Percentiles rank a stretch among this genome's conserved stretches.
These are phyloP conservation scores for Pestalotiopsis sp. DNA, from an alignment of 2,329 filamentous ascomycete genomes.

Conservation along the genomic window DNA sequence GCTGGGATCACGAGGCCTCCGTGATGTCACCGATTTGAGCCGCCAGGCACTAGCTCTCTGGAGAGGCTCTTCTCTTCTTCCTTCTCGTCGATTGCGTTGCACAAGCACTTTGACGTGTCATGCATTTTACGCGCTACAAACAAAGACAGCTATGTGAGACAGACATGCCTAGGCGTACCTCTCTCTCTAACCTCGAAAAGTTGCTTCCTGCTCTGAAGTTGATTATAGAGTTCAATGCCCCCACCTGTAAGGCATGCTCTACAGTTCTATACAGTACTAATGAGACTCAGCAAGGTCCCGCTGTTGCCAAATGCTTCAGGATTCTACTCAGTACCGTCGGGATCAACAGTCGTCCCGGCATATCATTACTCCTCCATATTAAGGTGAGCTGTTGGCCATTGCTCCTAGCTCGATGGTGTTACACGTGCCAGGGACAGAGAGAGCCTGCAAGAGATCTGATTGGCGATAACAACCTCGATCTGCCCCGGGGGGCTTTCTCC, in stretches of 20 bases:
- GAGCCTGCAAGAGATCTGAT: neutral
- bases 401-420: neutral
- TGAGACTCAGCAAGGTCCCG: neutral
- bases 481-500: neutral
- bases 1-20: neutral
- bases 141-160: too few relatives aligned
- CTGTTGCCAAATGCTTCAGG: neutral
- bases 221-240: conserved; percentile 4
- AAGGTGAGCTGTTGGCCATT: neutral
- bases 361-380: neutral
- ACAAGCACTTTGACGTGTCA: neutral
- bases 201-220: neutral
- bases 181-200: neutral
- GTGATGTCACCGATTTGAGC: neutral
- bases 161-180: too few relatives aligned
- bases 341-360: neutral
- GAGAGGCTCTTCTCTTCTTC: neutral
- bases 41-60: neutral
- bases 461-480: neutral
- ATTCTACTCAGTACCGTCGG: neutral
- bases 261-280: too few relatives aligned
- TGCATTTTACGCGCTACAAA: too few relatives aligned
- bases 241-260: conserved; percentile 4
- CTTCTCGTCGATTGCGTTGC: neutral
- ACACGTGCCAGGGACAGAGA: neutral